A percentile compares a stretch with the other conserved stretches of the same genome.
These are phyloP conservation scores for Boletellus ananas DNA, from an alignment of 768 basidiomycete species.

Conservation along the genomic window DNA sequence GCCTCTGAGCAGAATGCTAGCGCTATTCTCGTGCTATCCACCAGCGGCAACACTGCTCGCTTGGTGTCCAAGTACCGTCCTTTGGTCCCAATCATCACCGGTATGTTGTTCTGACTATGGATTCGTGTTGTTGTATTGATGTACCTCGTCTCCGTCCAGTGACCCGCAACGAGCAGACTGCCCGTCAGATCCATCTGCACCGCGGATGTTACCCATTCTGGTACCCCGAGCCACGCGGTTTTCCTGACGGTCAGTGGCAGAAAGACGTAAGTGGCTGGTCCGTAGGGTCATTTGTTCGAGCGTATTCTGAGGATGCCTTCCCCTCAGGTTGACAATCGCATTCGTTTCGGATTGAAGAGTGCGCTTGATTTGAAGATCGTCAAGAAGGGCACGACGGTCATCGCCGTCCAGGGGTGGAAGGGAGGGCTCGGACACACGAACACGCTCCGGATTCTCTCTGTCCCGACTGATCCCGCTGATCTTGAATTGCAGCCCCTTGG, in stretches of 20 bases:
- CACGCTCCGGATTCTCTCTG: conserved; percentile 78
- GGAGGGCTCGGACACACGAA: conserved; percentile 96
- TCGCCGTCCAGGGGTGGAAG: conserved; percentile 99
- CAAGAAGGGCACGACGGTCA: conserved; percentile 80
- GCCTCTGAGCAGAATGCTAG: conserved; percentile 92
- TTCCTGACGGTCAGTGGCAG: conserved; percentile 91
- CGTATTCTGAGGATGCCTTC: conserved; percentile 8
- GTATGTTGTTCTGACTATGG: conserved; percentile 39
- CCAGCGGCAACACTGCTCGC: conserved; percentile 94
- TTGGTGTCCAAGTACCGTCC: conserved; percentile 97
- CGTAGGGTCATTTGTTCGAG: not conserved
- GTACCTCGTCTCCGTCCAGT: conserved; percentile 43
- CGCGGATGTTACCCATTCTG: conserved; percentile 96
- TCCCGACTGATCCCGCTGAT: conserved; percentile 79
- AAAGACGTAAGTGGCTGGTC: conserved; percentile 65
- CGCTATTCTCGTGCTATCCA: conserved; percentile 94
- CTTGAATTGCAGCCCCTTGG: conserved; percentile 66
- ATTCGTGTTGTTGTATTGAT: conserved; percentile 6
- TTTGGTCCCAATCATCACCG: conserved; percentile 88
- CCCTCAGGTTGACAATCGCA: conserved; percentile 78
- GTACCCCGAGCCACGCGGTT: conserved; percentile 92
- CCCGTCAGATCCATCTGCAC: conserved; percentile 95
- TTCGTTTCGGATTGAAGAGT: conserved; percentile 81
- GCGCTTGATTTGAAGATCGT: conserved; percentile 84
- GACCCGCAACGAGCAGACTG: conserved; percentile 92